Percentiles rank a stretch among this genome's conserved stretches.
These are phyloP conservation scores for Russula foetens DNA, from an alignment of 768 basidiomycete species.

Conservation along the genomic window DNA sequence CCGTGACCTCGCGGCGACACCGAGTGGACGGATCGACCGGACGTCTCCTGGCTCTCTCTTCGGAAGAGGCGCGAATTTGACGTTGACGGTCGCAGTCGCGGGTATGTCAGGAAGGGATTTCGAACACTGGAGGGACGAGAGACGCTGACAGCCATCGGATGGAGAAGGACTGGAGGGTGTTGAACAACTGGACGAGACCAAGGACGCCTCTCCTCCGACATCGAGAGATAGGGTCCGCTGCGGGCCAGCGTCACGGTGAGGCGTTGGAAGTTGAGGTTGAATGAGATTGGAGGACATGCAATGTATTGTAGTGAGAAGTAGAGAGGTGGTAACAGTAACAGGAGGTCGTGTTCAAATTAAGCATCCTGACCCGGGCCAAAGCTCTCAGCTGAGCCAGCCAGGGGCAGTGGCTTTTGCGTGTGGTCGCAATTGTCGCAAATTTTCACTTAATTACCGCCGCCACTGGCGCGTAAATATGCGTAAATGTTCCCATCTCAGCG, in stretches of 20 bases:
- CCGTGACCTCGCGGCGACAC: slow-evolving; percentile 31
- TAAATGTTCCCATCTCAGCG: neutral
- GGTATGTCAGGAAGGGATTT: slow-evolving; percentile 19
- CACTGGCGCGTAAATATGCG: neutral
- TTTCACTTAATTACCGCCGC: neutral
- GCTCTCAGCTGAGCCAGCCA: neutral
- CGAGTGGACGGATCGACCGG: slow-evolving; percentile 26
- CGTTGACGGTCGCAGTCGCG: slow-evolving; percentile 16
- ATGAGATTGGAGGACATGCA: neutral
- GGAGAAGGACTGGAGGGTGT: slow-evolving; percentile 7
- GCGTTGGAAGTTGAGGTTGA: neutral
- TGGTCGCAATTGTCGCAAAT: neutral
- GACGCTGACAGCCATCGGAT: neutral
- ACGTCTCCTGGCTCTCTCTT: slow-evolving; percentile 27
- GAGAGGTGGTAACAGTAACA: neutral
- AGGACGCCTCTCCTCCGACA: neutral
- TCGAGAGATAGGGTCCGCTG: neutral
- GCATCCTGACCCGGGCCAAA: neutral
- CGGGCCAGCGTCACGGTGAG: neutral
- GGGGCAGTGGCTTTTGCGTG: neutral
- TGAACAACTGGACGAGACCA: slow-evolving; percentile 2
- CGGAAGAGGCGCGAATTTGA: slow-evolving; percentile 33
- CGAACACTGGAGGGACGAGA: neutral
- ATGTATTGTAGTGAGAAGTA: neutral
- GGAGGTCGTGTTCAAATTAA: neutral